Evolutionary conservation across 2,329 filamentous ascomycete genomes (phyloP).

Genomic region (Fusarium siculi): DNA sequence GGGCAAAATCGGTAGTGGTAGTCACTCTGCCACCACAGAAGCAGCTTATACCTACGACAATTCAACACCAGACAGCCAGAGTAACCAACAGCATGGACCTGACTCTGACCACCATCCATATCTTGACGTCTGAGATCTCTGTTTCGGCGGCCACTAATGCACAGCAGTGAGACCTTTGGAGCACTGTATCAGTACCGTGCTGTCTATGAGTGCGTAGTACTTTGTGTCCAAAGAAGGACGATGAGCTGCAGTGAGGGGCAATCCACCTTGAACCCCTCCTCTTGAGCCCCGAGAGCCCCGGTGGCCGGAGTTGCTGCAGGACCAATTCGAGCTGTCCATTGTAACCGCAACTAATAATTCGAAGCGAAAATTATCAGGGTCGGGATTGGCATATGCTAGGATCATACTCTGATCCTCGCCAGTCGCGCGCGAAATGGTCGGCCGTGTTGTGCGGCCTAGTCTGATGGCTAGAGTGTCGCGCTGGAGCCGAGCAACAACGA

Average conservation of each 20-base stretch:
- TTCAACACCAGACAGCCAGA: neutral
- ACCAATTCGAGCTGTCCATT: slow-evolving; percentile 30
- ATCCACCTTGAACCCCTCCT: slow-evolving; percentile 34
- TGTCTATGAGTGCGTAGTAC: slow-evolving; percentile 34
- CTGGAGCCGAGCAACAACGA: slow-evolving; percentile 39
- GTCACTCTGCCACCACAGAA: slow-evolving; percentile 14
- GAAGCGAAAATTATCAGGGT: slow-evolving; percentile 41
- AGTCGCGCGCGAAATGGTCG: slow-evolving; percentile 41
- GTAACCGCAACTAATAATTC: slow-evolving; percentile 34
- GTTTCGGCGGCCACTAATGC: slow-evolving; percentile 50
- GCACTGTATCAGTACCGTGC: slow-evolving; percentile 30
- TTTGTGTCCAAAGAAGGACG: slow-evolving; percentile 18
- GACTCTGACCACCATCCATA: slow-evolving; percentile 40
- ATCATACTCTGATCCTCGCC: slow-evolving; percentile 32
- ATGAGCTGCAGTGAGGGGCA: slow-evolving; percentile 35
- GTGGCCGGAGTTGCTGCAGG: slow-evolving; percentile 31
- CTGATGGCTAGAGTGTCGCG: slow-evolving; percentile 35
- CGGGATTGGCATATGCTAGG: slow-evolving; percentile 25
- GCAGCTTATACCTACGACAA: slow-evolving; percentile 7
- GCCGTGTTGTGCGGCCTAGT: slow-evolving; percentile 40
- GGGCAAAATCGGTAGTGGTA: slow-evolving; percentile 22
- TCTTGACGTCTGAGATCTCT: slow-evolving; percentile 49
- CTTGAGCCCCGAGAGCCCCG: slow-evolving; percentile 33
- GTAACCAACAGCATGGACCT: slow-evolving; percentile 40
- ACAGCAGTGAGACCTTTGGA: slow-evolving; percentile 37